A percentile compares a stretch with the other conserved stretches of the same genome.
These are phyloP conservation scores for Solanum habrochaites DNA, from an alignment of 257 asterid species.

Conservation along the genomic window DNA sequence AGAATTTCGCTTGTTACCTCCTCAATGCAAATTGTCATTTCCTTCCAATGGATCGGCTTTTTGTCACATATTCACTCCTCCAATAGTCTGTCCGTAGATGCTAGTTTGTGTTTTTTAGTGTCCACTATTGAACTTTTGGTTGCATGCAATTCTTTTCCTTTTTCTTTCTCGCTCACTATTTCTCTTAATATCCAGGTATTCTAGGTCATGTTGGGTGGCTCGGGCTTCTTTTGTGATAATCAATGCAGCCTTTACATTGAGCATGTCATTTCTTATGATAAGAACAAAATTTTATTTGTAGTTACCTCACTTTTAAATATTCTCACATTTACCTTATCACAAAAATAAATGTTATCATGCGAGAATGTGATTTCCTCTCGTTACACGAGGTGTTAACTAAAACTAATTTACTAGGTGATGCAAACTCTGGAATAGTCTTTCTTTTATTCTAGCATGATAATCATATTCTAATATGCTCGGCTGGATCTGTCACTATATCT, in stretches of 20 bases:
- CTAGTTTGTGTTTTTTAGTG: background rate
- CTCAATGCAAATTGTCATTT: background rate
- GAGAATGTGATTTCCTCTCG: background rate
- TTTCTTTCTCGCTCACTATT: background rate
- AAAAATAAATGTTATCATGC: background rate
- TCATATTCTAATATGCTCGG: background rate
- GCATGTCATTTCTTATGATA: background rate
- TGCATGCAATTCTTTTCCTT: background rate
- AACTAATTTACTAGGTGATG: background rate
- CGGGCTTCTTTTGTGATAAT: background rate
- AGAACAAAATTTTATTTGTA: background rate
- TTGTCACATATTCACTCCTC: background rate
- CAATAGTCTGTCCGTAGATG: background rate
- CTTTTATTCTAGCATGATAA: background rate
- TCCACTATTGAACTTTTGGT: background rate
- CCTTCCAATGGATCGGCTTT: background rate
- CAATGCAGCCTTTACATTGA: background rate
- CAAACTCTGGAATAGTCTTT: background rate
- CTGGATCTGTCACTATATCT: background rate
- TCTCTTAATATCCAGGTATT: background rate
- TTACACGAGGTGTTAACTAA: background rate
- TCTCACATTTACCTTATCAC: background rate
- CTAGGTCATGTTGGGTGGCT: background rate
- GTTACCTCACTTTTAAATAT: background rate
- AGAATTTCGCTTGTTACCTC: background rate